These are phyloP conservation scores for Aureobasidium sp. DNA, from an alignment of 2,329 filamentous ascomycete genomes.

Conservation along the genomic window DNA sequence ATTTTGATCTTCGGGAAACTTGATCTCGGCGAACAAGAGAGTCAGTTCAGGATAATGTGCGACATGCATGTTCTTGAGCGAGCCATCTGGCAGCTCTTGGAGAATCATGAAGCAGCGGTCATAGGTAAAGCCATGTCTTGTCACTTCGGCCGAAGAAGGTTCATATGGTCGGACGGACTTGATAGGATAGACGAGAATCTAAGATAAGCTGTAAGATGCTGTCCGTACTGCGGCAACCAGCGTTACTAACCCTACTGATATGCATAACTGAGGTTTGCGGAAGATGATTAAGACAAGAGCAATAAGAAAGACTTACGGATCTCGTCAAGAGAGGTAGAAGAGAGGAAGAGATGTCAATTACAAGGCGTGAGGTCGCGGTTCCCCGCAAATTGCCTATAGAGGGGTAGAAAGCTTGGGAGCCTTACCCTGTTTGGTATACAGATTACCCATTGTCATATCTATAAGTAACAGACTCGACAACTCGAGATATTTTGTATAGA, in stretches of 20 bases:
- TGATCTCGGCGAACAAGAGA: conserved; percentile 32
- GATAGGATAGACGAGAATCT: conserved; percentile 41
- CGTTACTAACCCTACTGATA: conserved; percentile 24
- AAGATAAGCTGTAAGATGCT: not conserved
- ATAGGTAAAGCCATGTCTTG: conserved; percentile 36
- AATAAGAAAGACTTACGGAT: not conserved
- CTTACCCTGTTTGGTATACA: not conserved
- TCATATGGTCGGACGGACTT: conserved; percentile 36
- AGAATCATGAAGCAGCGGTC: conserved; percentile 37
- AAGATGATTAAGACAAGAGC: not conserved
- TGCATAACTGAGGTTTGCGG: conserved; percentile 19
- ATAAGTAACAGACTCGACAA: too few relatives aligned
- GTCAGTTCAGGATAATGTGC: conserved; percentile 31
- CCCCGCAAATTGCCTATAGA: not conserved
- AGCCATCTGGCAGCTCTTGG: conserved; percentile 26
- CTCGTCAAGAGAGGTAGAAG: not conserved
- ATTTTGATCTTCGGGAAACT: conserved; percentile 21
- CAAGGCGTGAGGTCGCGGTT: not conserved
- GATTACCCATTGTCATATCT: not conserved
- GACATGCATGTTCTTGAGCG: conserved; percentile 34
- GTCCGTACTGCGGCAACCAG: conserved; percentile 5
- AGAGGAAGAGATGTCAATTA: not conserved
- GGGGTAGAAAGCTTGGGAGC: conserved; percentile 3
- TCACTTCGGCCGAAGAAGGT: conserved; percentile 30
- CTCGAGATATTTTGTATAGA: not conserved